Percentiles rank a stretch among this genome's conserved stretches.
These are phyloP conservation scores for Geotrichum klebahnii DNA, from an alignment of 1,139 yeast genomes.

Conservation along the genomic window DNA sequence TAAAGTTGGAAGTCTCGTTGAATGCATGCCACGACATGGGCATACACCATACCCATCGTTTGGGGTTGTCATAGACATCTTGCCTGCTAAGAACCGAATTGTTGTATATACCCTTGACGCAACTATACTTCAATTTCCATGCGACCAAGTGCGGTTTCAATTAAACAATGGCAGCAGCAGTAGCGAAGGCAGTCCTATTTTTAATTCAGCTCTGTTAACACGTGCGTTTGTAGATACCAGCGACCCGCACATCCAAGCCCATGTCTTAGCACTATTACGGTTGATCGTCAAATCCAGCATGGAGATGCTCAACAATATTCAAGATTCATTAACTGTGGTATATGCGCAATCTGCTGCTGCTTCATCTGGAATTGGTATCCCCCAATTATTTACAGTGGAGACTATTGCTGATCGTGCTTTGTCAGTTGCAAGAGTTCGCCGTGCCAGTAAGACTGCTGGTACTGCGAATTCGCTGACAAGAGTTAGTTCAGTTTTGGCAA, in stretches of 20 bases:
- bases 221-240: not conserved
- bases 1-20: slow-evolving; percentile 12
- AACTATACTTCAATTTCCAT: not conserved
- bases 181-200: no score
- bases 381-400: slow-evolving; percentile 8
- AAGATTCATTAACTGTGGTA: slow-evolving; percentile 14
- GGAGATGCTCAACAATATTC: slow-evolving; percentile 7
- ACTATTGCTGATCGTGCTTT: slow-evolving; percentile 14
- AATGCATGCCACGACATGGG: not conserved
- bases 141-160: slow-evolving; percentile 10
- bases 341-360: slow-evolving; percentile 15
- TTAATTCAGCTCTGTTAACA: not conserved
- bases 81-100: not conserved
- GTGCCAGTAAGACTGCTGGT: not conserved
- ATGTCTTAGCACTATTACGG: slow-evolving; percentile 5
- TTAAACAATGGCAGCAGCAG: no score
- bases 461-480: not conserved
- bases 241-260: not conserved
- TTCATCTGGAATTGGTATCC: slow-evolving; percentile 10
- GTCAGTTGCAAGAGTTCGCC: slow-evolving; percentile 8
- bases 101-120: slow-evolving; percentile 9
- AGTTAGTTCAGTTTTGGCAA: slow-evolving; percentile 17
- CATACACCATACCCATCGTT: not conserved
- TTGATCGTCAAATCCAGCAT: slow-evolving; percentile 13
- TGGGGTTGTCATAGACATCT: slow-evolving; percentile 2